A percentile compares a stretch with the other conserved stretches of the same genome.
Evolutionary conservation across 352 stramenopile genomes (phyloP).

Genomic region (Globisporangium takayamanum): DNA sequence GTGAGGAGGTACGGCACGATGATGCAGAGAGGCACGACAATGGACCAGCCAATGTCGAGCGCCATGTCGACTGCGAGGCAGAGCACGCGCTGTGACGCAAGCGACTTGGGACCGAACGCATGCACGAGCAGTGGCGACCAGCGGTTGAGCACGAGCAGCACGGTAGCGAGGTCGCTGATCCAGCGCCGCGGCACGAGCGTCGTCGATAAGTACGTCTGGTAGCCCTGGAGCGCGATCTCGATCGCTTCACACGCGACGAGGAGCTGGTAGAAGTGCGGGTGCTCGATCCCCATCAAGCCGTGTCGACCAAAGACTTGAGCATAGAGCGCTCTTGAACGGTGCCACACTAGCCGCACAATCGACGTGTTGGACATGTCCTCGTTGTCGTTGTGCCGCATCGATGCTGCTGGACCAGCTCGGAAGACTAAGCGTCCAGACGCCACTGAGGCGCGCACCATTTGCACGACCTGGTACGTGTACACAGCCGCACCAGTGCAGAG

Average conservation of each 20-base stretch:
- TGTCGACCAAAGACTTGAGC: not conserved
- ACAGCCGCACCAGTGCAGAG: not conserved
- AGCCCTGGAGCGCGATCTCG: conserved; percentile 6
- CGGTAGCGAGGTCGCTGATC: not conserved
- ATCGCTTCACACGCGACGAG: conserved; percentile 15
- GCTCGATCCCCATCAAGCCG: not conserved
- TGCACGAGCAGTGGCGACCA: not conserved
- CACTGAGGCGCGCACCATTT: not conserved
- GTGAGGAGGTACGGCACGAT: conserved; percentile 17
- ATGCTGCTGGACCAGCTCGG: not conserved
- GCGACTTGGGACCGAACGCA: conserved; percentile 11
- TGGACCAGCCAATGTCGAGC: conserved; percentile 22
- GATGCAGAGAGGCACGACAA: conserved; percentile 21
- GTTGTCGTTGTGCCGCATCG: not conserved
- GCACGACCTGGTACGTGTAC: not conserved
- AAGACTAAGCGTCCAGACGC: not conserved
- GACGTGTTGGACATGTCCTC: not conserved
- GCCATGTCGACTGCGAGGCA: conserved; percentile 15
- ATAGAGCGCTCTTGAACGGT: not conserved
- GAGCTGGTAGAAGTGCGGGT: conserved; percentile 2
- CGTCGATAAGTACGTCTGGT: conserved; percentile 20
- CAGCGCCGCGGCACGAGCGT: conserved; percentile 2
- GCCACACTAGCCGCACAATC: not conserved
- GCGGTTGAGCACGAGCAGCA: conserved; percentile 1
- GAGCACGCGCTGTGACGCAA: conserved; percentile 15